These are phyloP conservation scores for Kodamaea alishanica DNA, from an alignment of 1,139 yeast genomes.

Conservation along the genomic window DNA sequence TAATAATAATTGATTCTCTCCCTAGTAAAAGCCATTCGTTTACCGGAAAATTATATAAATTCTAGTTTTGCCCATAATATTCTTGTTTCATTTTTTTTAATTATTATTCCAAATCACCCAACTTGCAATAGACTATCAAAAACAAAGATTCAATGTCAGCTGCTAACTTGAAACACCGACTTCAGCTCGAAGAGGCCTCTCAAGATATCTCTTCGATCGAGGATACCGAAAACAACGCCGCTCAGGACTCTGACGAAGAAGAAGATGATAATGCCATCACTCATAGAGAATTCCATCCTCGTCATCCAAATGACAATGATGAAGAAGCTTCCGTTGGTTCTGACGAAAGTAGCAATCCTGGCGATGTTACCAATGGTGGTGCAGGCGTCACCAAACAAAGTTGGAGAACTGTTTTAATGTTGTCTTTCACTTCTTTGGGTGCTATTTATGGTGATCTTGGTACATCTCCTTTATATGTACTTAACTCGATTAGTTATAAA, in stretches of 20 bases:
- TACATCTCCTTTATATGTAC: conserved; percentile 55
- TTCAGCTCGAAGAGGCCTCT: conserved; percentile 6
- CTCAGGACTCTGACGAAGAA: conserved; percentile 1
- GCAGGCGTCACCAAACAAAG: conserved; percentile 12
- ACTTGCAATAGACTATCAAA: no score
- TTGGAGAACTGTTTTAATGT: conserved; percentile 22
- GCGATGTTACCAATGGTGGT: conserved; percentile 1
- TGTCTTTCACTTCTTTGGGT: conserved; percentile 44
- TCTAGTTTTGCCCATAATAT: no score
- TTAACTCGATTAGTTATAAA: conserved; percentile 41
- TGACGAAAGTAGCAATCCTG: neutral
- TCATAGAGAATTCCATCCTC: neutral
- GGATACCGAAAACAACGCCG: conserved; percentile 2
- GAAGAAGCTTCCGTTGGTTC: conserved; percentile 14
- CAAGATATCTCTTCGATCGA: conserved; percentile 1
- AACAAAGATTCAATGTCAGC: conserved; percentile 2
- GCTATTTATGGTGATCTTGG: conserved; percentile 63
- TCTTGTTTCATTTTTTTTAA: no score
- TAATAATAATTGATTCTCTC: no score
- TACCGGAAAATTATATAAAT: no score
- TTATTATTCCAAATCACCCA: no score
- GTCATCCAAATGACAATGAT: conserved; percentile 8
- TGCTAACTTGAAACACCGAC: conserved; percentile 6
- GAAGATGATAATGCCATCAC: conserved; percentile 4
- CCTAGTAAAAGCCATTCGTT: no score